Evolutionary conservation across 345 rosid genomes (phyloP), one percentile per base, ranked within the genome.

Genomic region (Brassica nigra): DNA sequence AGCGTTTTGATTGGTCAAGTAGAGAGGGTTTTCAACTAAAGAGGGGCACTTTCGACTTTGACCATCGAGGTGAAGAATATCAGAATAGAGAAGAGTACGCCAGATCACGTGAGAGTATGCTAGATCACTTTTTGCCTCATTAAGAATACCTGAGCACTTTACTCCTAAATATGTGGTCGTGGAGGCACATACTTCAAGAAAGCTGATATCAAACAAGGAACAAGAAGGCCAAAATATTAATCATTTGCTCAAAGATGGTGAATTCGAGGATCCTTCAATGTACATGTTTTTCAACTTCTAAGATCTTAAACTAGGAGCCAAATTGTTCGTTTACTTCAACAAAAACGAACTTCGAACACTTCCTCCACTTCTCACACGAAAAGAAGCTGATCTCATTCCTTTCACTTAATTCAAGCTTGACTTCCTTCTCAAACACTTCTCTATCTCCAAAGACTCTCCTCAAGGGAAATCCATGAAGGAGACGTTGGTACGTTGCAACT

Each of bases 391-490:
- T 61, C 83, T 86, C 7, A 86, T 90, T 52, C 95, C 97, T 63
- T 91, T 93, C 75, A 83, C 89, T 3, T 84, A 73, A 1, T 27
- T 81, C 9, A 57, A 86, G 28, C 86, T 90, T 36, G 80, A 88
- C 44, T 81, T 71, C 31, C 85, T 93, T 49, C 90, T 89, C 16
- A 62, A 86, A 10, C 68, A 76, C 70, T 90, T 91, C 88, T 86
- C 95, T n/a, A 66, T 90, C 74, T 62, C 88, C 55, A 58, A 66
- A 34, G 80, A 76, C 14, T 87, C 97, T 63, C 88, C 86, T 33
- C 97, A 86, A 79, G 98, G 90, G 65, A 83, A 85, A 75, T 94
- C 90, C 81, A 80, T 93, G 81, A 84, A 83, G 1, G 77, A 86
- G 37, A 89, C 97, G 0, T 80, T 93, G 59, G 74, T 7, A 44